These are phyloP conservation scores for Amanita molliuscula DNA, from an alignment of 768 basidiomycete genomes.

Conservation along the genomic window DNA sequence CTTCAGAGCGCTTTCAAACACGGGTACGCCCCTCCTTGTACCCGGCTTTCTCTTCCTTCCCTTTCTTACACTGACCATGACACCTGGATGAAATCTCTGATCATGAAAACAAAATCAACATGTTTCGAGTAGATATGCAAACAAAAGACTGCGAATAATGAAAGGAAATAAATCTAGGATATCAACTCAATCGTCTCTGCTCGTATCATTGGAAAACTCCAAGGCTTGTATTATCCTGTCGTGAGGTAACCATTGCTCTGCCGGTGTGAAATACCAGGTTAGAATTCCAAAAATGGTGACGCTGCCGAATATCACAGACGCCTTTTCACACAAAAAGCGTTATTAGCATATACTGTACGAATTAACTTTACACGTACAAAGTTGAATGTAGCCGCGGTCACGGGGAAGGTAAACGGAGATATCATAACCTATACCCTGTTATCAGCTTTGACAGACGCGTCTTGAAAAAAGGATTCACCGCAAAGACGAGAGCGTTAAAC, in stretches of 20 bases:
- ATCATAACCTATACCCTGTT: constrained; percentile 49
- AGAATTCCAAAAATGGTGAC: constrained; percentile 12
- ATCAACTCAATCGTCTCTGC: too few species aligned
- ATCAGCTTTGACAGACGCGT: constrained; percentile 6
- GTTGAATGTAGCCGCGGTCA: constrained; percentile 68
- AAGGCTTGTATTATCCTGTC: constrained; percentile 49
- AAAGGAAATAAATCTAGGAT: too few species aligned
- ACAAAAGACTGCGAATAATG: too few species aligned
- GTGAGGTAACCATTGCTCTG: constrained; percentile 69
- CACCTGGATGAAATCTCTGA: too few species aligned
- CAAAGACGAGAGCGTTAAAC: constrained; percentile 69
- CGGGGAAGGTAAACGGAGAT: constrained; percentile 85
- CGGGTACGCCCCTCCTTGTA: too few species aligned
- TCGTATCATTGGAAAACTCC: too few species aligned
- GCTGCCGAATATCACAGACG: constrained; percentile 70
- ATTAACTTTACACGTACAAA: constrained; percentile 43
- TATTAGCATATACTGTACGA: background rate
- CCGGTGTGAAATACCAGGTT: constrained; percentile 72
- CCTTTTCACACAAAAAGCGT: too few species aligned
- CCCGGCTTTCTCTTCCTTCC: too few species aligned
- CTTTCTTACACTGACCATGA: too few species aligned
- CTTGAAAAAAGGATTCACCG: constrained; percentile 34
- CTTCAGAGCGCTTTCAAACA: too few species aligned
- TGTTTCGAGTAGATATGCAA: too few species aligned
- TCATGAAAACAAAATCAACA: too few species aligned